Evolutionary conservation across 306 rosid species (phyloP), one percentile per base, ranked within the genome.

Genomic region (Lagenaria siceraria): DNA sequence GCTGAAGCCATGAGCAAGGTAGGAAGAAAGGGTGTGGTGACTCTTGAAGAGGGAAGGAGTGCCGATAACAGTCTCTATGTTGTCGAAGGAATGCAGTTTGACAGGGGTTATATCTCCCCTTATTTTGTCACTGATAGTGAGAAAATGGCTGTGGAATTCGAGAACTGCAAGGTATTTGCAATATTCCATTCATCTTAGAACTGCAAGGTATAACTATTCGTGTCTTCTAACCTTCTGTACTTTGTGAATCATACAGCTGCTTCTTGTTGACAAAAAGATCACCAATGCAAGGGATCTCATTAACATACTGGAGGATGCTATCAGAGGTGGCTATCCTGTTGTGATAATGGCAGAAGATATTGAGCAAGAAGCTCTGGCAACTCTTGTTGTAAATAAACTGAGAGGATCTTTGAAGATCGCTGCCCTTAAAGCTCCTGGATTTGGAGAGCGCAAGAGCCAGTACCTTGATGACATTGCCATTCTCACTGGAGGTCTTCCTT

Each of bases 1-100:
- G 99, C 99, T 10, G 99, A 96, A 86, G 99, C 99, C 74, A 72
- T 96, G 99, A 90, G 99, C 62, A 89, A 83, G 85, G 99, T 96
- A 80, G 99, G 99, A 31, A 84, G 99, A 53, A 92, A 89, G 91
- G 99, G 99, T 80, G 99, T 96, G 11, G 99, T 96, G 83, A 96
- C 99, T 24, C 96, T 96, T 25, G 99, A 96, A 78, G 99, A 96
- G 88, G 99, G 98, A 72, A 96, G 86, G 81, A 96, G 99, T 83
- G 99, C 99, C 3, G 99, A 96, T 62, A 96, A 96, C 83, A 75
- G 73, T 71, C 89, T 96, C 7, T 96, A 96, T 80, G 99, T 96
- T 74, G 99, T 96, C 19, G 99, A 96, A 80, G 99, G 99, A 42
- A 96, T 96, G 99, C 99, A 96, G 78, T 96, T 96, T n/a, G 99